Evolutionary conservation across 2,329 filamentous ascomycete species (phyloP).

Genomic region (Hypocreales sp.): DNA sequence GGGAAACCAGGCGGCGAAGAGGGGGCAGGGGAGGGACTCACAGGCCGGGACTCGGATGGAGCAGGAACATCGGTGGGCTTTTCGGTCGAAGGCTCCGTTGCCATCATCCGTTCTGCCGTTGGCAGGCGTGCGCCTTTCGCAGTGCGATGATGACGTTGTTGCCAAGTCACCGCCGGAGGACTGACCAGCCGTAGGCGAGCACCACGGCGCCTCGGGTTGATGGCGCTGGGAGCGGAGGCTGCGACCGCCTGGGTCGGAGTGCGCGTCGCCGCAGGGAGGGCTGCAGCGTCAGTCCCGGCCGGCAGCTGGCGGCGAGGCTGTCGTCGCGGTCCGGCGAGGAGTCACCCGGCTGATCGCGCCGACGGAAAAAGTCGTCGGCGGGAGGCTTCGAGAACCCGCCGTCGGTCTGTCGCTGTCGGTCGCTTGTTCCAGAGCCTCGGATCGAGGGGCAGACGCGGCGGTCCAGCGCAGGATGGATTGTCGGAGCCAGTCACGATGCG

Average conservation of each 20-base stretch:
- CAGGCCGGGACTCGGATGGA: slow-evolving; percentile 20
- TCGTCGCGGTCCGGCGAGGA: too few relatives aligned
- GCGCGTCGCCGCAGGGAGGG: too few relatives aligned
- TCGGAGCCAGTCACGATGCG: slow-evolving; percentile 7
- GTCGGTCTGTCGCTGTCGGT: too few relatives aligned
- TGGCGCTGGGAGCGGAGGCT: too few relatives aligned
- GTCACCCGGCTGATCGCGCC: too few relatives aligned
- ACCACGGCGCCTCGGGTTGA: too few relatives aligned
- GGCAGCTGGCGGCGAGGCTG: too few relatives aligned
- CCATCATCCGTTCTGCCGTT: slow-evolving; percentile 46
- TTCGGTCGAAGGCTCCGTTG: slow-evolving; percentile 42
- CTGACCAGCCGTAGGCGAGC: neutral
- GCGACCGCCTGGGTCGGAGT: too few relatives aligned
- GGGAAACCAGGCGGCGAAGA: neutral
- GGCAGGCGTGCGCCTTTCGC: slow-evolving; percentile 16
- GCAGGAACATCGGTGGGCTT: slow-evolving; percentile 38
- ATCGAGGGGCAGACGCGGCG: slow-evolving; percentile 4
- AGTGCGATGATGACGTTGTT: slow-evolving; percentile 12
- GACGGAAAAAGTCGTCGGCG: too few relatives aligned
- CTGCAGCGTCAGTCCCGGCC: too few relatives aligned
- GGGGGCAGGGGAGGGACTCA: neutral
- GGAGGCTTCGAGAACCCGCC: too few relatives aligned
- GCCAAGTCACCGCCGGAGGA: slow-evolving; percentile 7
- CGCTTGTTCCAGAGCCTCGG: slow-evolving; percentile 1
- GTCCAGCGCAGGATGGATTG: slow-evolving; percentile 2